A percentile compares a stretch with the other conserved stretches of the same genome.
These are phyloP conservation scores for Globisporangium abappressorium DNA, from an alignment of 352 stramenopile species.

Conservation along the genomic window DNA sequence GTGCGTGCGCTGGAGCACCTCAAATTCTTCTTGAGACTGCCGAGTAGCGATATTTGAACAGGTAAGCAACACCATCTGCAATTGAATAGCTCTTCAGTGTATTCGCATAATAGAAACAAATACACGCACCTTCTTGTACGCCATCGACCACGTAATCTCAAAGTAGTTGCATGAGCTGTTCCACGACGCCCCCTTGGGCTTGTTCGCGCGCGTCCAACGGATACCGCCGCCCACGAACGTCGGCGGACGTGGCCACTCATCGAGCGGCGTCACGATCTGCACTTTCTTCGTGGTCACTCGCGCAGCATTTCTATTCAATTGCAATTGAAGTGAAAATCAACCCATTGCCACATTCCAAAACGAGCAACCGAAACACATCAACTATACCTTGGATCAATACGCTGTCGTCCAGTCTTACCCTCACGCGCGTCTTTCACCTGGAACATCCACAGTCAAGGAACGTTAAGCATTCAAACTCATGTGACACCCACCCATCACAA, in stretches of 20 bases:
- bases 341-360: neutral
- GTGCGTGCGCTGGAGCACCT: slow-evolving; percentile 75
- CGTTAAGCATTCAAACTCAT: neutral
- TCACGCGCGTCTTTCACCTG: slow-evolving; percentile 69
- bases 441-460: neutral
- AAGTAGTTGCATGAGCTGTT: slow-evolving; percentile 77
- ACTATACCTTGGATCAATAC: slow-evolving; percentile 52
- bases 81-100: neutral
- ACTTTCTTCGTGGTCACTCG: slow-evolving; percentile 71
- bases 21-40: slow-evolving; percentile 80
- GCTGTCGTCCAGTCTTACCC: slow-evolving; percentile 35
- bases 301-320: slow-evolving; percentile 41
- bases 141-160: slow-evolving; percentile 83
- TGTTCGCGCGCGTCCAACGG: slow-evolving; percentile 81
- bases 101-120: neutral
- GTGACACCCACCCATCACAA: neutral
- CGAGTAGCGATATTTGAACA: neutral
- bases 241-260: slow-evolving; percentile 81
- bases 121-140: slow-evolving; percentile 79
- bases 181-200: slow-evolving; percentile 61
- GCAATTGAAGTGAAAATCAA: neutral
- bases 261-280: slow-evolving; percentile 66
- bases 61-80: neutral
- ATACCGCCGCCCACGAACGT: slow-evolving; percentile 86
- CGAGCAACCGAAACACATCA: neutral